A percentile compares a stretch with the other conserved stretches of the same genome.
Conservation (phyloP, 2,329 filamentous ascomycete genomes). For the Pseudogymnoascus destructans region DNA sequence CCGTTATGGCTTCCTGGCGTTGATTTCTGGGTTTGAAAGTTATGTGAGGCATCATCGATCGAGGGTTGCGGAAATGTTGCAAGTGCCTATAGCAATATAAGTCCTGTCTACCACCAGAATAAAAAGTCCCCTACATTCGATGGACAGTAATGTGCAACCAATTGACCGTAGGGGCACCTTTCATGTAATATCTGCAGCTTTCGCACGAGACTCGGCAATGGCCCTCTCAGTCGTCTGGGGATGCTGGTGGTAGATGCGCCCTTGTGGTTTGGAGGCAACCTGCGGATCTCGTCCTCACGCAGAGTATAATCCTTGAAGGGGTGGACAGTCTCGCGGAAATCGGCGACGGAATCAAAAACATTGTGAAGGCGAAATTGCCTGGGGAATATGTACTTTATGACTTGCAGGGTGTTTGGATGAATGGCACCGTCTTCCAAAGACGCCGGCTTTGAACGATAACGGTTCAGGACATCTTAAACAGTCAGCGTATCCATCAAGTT, state of each 20-base stretch:
- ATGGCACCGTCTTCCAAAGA: conserved; percentile 16
- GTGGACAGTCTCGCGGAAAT: conserved; percentile 54
- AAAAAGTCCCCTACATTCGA: conserved; percentile 27
- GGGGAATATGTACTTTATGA: conserved; percentile 91
- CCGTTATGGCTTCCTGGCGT: conserved; percentile 13
- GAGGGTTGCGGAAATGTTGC: neutral
- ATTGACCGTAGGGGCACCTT: conserved; percentile 64
- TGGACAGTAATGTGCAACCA: conserved; percentile 75
- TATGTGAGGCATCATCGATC: neutral
- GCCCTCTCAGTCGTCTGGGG: conserved; percentile 58
- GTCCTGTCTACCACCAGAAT: neutral
- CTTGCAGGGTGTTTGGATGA: conserved; percentile 47
- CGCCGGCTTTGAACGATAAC: conserved; percentile 32
- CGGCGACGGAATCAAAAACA: conserved; percentile 63
- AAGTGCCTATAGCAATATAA: neutral
- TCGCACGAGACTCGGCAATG: conserved; percentile 43
- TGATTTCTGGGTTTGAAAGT: conserved; percentile 2
- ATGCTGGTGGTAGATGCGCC: conserved; percentile 26
- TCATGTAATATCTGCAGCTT: conserved; percentile 58
- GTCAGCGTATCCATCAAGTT: conserved; percentile 17
- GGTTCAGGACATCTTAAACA: conserved; percentile 62
- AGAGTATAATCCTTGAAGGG: conserved; percentile 74
- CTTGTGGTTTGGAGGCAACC: conserved; percentile 13
- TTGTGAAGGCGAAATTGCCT: conserved; percentile 84
- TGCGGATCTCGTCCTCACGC: conserved; percentile 65